phyloP scores from a whole-genome alignment of 129 eudicot species.

The Deinandra increscens region DNA sequence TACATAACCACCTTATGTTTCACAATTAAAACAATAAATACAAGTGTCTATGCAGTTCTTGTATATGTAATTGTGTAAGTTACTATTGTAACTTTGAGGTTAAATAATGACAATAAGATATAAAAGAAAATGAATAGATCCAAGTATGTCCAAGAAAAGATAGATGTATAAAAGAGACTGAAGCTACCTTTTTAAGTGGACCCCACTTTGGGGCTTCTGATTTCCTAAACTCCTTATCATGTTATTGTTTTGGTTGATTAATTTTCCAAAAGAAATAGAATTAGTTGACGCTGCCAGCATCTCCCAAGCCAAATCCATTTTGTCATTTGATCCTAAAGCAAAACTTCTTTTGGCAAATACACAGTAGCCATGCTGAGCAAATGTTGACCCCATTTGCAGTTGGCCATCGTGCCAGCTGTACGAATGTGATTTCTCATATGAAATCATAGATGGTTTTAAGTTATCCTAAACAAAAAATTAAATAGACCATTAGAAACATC shows the following conservation, averaged over 20 bases:
- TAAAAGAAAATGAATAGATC: neutral
- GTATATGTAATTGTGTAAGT: neutral
- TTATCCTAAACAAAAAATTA: constrained; percentile 53
- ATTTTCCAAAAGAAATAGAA: constrained; percentile 67
- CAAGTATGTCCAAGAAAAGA: neutral
- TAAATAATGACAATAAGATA: neutral
- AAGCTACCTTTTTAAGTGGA: constrained; percentile 46
- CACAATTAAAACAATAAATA: neutral
- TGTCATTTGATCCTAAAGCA: constrained; percentile 39
- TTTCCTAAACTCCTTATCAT: constrained; percentile 18
- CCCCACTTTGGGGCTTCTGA: constrained; percentile 29
- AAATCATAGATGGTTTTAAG: constrained; percentile 46
- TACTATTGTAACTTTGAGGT: neutral
- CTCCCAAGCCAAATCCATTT: constrained; percentile 63
- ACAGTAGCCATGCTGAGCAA: constrained; percentile 85
- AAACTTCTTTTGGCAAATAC: constrained; percentile 56
- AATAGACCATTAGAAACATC: constrained; percentile 17
- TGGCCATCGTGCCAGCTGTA: constrained; percentile 75
- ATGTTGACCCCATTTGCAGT: constrained; percentile 63
- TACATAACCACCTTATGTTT: neutral
- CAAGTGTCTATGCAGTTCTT: neutral
- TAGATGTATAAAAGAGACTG: neutral
- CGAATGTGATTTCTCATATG: constrained; percentile 47
- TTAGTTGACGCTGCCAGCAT: constrained; percentile 69
- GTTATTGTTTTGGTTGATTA: constrained; percentile 37